A percentile compares a stretch with the other conserved stretches of the same genome.
Conservation (phyloP, 2,329 filamentous ascomycete genomes). For the Penicillium rolfsii region DNA sequence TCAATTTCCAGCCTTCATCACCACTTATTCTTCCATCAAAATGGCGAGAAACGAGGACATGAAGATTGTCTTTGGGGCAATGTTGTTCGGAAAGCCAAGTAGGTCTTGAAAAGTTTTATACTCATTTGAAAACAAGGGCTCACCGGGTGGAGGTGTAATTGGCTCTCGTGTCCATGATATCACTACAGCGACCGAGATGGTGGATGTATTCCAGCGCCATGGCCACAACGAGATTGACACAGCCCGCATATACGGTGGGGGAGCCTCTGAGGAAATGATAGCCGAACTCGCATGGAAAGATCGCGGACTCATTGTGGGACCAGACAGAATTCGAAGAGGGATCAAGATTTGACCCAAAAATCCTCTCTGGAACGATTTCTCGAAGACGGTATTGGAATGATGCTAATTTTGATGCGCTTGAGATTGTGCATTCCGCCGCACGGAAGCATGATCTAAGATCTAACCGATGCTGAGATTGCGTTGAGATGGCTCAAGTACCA, state of each 20-base stretch:
- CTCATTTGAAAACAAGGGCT: background rate
- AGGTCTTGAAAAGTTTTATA: conserved; percentile 4
- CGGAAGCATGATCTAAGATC: conserved; percentile 47
- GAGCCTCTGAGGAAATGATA: conserved; percentile 46
- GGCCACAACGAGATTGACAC: conserved; percentile 38
- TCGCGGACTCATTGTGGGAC: conserved; percentile 44
- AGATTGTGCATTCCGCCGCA: conserved; percentile 41
- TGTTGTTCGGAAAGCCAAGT: conserved; percentile 43
- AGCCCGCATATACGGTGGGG: conserved; percentile 35
- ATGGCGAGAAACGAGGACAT: conserved; percentile 9
- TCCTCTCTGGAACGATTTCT: conserved; percentile 43
- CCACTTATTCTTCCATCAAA: background rate
- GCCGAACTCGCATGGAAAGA: conserved; percentile 34
- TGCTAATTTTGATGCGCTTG: conserved; percentile 49
- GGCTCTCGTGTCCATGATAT: conserved; percentile 24
- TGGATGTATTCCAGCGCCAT: conserved; percentile 36
- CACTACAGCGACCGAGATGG: conserved; percentile 27
- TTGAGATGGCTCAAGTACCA: conserved; percentile 54
- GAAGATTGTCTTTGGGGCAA: conserved; percentile 40
- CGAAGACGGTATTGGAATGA: conserved; percentile 49
- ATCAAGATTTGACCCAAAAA: conserved; percentile 40
- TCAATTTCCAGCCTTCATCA: background rate
- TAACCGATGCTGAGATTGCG: conserved; percentile 50
- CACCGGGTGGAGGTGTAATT: conserved; percentile 1
- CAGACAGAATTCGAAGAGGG: conserved; percentile 19